These are phyloP conservation scores for Pinus albicaulis DNA, from an alignment of 75 land plant genomes.

Conservation along the genomic window DNA sequence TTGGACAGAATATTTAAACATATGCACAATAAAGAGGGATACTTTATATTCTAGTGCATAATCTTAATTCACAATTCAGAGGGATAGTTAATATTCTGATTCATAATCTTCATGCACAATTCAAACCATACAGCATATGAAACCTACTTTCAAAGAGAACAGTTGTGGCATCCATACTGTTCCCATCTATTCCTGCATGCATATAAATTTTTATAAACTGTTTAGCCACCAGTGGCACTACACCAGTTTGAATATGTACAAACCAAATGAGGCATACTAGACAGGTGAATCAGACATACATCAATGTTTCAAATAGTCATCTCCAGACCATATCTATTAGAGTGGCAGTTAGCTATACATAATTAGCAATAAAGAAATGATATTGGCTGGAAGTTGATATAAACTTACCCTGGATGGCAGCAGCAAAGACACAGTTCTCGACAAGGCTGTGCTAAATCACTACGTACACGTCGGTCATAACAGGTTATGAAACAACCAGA, in stretches of 20 bases:
- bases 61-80: neutral
- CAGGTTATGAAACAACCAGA: constrained; percentile 96
- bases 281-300: neutral
- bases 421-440: constrained; percentile 91
- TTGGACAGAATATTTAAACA: neutral
- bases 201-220: neutral
- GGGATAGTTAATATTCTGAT: neutral
- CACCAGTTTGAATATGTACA: neutral
- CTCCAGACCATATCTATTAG: neutral
- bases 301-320: neutral
- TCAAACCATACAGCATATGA: neutral
- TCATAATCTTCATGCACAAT: neutral
- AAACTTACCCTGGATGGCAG: constrained; percentile 85
- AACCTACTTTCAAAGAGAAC: neutral
- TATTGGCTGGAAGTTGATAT: neutral
- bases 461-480: constrained; percentile 90
- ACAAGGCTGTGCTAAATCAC: constrained; percentile 95
- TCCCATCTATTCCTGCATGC: neutral
- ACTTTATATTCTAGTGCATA: no score
- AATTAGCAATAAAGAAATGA: neutral
- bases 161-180: neutral
- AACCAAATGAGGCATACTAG: neutral
- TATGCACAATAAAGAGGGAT: neutral
- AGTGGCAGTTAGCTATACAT: neutral
- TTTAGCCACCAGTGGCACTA: neutral